Evolutionary conservation across 225 moss, liverwort and hornwort species (phyloP), one percentile per base, ranked within the genome.

Genomic region (Sphagnum contortum): DNA sequence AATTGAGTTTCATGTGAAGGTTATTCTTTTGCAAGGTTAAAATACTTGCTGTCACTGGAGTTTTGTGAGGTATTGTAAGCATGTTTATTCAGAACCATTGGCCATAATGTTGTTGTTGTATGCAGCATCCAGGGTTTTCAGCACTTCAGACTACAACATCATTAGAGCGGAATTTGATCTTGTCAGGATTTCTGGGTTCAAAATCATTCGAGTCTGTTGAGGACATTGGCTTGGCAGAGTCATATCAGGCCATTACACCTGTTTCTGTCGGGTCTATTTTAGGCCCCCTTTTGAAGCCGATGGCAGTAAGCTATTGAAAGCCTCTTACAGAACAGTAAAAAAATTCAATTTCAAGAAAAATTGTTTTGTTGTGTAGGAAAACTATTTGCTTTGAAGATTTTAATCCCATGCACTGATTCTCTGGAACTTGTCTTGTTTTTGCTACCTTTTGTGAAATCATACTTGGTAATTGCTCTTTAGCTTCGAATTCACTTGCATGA

Each of bases 181-280:
- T 94, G 8, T 86, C 82, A 7, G 81, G 94, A 0, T 91, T 87
- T 74, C 70, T 88, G 1, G 82, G 76, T 13, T 72, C 83, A 0
- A 14, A 73, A 49, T 64, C 61, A 12, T 68, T 85, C 3, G 82
- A 77, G 14, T 62, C 70, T 12, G 54, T 88, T 3, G 79, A 89
- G 61, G 82, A 68, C 48, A 65, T 89, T 3, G 81, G 72, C 8
- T 14, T 94, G 5, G 79, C 75, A 0, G 47, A 47, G 4, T 46
- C 70, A 13, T 83, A 72, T 51, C 56, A 68, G 5, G 65, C 50
- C 57, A 74, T 73, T 5, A 75, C 65, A 0, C 60, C 73, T 46
- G 71, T 3, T 4, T 48, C 60, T 44, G 6, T 74, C 48, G 67
- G 61, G 0, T 75, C 72, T 4, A 61, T 72, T 4, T 56, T 68